phyloP scores from a whole-genome alignment of 2,329 filamentous ascomycete species.

The Exserohilum rostratum region DNA sequence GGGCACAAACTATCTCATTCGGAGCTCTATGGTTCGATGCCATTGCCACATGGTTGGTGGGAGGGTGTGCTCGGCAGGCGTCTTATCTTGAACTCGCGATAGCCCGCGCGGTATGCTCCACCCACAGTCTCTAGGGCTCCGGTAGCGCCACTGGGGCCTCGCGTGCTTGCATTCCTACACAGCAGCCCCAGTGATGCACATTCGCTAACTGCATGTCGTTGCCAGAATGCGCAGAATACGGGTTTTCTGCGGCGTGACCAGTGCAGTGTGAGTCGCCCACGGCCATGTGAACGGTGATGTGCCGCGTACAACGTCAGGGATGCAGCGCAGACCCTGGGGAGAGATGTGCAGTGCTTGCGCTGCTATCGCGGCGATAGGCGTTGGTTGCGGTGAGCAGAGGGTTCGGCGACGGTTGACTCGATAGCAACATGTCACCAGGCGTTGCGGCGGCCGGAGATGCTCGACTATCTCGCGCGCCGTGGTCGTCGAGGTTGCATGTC shows the following conservation, averaged over 20 bases:
- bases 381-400: not conserved
- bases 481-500: constrained; percentile 11
- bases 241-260: constrained; percentile 3
- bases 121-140: constrained; percentile 3
- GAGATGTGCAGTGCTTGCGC: constrained; percentile 1
- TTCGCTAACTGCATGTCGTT: not conserved
- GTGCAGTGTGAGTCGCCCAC: constrained; percentile 1
- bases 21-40: constrained; percentile 2
- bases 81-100: constrained; percentile 32
- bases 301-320: constrained; percentile 17
- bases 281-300: constrained; percentile 9
- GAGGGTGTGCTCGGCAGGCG: constrained; percentile 19
- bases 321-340: too few relatives aligned
- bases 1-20: constrained; percentile 6
- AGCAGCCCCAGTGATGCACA: constrained; percentile 9
- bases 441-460: constrained; percentile 14
- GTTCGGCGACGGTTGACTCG: constrained; percentile 31
- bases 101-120: constrained; percentile 17
- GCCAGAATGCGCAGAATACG: constrained; percentile 1
- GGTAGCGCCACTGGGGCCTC: constrained; percentile 7
- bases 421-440: constrained; percentile 37
- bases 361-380: constrained; percentile 24
- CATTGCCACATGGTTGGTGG: constrained; percentile 16
- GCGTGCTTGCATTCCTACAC: not conserved
- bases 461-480: constrained; percentile 29